Evolutionary conservation across 2,329 filamentous ascomycete genomes (phyloP).

Genomic region (Penicillium sp.): DNA sequence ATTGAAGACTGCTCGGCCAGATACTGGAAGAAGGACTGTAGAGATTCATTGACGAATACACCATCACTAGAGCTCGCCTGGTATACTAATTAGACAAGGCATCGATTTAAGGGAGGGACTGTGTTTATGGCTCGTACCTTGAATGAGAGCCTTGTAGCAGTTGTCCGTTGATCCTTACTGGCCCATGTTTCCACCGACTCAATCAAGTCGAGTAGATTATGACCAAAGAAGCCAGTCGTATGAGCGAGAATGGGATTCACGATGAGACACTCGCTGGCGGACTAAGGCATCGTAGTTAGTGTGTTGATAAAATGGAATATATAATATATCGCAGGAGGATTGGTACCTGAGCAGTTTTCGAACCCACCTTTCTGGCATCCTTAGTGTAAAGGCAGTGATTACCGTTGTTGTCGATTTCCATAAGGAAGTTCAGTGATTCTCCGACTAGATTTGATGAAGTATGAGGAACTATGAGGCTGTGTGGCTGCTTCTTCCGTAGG

Average conservation of each 20-base stretch:
- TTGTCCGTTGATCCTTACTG: constrained; percentile 23
- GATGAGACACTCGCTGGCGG: constrained; percentile 22
- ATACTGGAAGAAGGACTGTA: constrained; percentile 47
- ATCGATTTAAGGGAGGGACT: not conserved
- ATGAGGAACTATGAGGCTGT: constrained; percentile 16
- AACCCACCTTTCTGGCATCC: not conserved
- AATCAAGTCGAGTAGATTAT: constrained; percentile 38
- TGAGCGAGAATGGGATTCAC: constrained; percentile 18
- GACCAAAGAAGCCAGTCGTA: constrained; percentile 4
- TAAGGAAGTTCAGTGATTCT: constrained; percentile 7
- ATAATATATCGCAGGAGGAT: not conserved
- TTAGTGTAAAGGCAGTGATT: constrained; percentile 16
- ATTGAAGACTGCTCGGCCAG: constrained; percentile 35
- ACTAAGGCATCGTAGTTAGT: constrained; percentile 8
- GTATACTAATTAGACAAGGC: not conserved
- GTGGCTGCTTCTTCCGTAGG: constrained; percentile 12
- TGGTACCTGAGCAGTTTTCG: constrained; percentile 11
- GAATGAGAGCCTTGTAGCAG: constrained; percentile 28
- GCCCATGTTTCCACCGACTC: constrained; percentile 29
- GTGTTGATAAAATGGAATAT: not conserved
- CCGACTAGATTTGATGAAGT: constrained; percentile 11
- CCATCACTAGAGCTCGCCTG: constrained; percentile 8
- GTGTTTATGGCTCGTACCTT: constrained; percentile 28
- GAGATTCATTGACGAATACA: constrained; percentile 40
- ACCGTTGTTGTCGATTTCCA: constrained; percentile 1